Evolutionary conservation across 768 basidiomycete genomes (phyloP).

Genomic region (Myochromella boudieri): DNA sequence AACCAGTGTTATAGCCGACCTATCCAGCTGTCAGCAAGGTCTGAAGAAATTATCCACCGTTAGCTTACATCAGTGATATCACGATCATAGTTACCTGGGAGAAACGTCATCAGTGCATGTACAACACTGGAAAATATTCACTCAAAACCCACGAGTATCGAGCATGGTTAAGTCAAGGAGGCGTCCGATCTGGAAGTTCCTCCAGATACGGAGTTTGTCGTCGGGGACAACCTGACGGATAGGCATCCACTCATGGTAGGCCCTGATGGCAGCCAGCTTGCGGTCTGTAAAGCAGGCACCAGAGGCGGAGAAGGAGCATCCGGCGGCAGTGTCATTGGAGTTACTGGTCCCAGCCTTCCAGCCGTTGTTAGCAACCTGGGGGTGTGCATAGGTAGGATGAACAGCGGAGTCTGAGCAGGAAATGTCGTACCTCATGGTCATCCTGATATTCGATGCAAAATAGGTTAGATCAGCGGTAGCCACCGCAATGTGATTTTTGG

Average conservation of each 20-base stretch:
- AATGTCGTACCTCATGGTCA: slow-evolving; percentile 44
- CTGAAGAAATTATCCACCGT: not conserved
- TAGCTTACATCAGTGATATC: slow-evolving; percentile 50
- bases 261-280: slow-evolving; percentile 56
- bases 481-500: not conserved
- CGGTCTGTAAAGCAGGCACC: slow-evolving; percentile 60
- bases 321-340: slow-evolving; percentile 50
- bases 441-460: slow-evolving; percentile 33
- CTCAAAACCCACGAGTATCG: slow-evolving; percentile 46
- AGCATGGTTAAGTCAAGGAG: slow-evolving; percentile 61
- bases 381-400: not conserved
- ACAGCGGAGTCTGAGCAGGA: not conserved
- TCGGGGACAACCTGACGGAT: slow-evolving; percentile 55
- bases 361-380: slow-evolving; percentile 50
- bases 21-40: slow-evolving; percentile 19
- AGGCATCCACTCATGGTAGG: slow-evolving; percentile 65
- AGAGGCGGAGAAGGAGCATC: slow-evolving; percentile 51
- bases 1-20: slow-evolving; percentile 53
- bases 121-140: not conserved
- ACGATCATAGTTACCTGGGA: slow-evolving; percentile 50
- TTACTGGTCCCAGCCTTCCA: slow-evolving; percentile 59
- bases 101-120: not conserved
- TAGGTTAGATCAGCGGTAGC: no score
- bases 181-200: slow-evolving; percentile 63
- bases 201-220: slow-evolving; percentile 60